Evolutionary conservation across 2,329 filamentous ascomycete genomes (phyloP).

Genomic region (Verticillium tricorpus): DNA sequence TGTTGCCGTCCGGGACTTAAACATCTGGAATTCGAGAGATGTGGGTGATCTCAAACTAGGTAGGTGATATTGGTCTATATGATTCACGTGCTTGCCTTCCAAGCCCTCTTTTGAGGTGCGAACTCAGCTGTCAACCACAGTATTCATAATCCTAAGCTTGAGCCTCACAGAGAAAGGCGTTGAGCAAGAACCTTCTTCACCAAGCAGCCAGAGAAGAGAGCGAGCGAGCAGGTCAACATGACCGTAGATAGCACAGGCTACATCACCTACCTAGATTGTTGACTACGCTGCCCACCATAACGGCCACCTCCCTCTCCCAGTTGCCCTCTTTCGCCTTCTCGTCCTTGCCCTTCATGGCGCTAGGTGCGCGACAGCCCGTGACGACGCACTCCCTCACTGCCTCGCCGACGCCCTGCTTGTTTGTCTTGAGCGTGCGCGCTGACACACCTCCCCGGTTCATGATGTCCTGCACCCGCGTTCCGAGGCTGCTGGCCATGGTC

Average conservation of each 20-base stretch:
- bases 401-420: conserved; percentile 69
- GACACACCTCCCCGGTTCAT: conserved; percentile 77
- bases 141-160: no score
- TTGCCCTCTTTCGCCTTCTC: conserved; percentile 37
- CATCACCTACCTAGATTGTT: conserved; percentile 44
- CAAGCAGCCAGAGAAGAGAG: no score
- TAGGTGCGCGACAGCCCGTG: conserved; percentile 66
- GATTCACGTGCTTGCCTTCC: no score
- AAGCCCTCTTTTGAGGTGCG: no score
- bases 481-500: conserved; percentile 73
- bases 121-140: no score
- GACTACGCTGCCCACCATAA: conserved; percentile 86
- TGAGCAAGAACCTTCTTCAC: no score
- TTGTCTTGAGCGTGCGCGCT: conserved; percentile 73
- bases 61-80: no score
- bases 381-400: conserved; percentile 80
- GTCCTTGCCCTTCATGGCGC: conserved; percentile 42
- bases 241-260: background rate
- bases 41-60: no score
- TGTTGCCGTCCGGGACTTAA: no score
- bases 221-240: background rate
- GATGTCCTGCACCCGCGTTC: conserved; percentile 78
- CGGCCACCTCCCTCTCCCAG: conserved; percentile 90
- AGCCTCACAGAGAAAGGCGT: no score
- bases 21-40: no score